A percentile compares a stretch with the other conserved stretches of the same genome.
Conservation (phyloP, 2,329 filamentous ascomycete genomes). For the Exophiala viscosa region DNA sequence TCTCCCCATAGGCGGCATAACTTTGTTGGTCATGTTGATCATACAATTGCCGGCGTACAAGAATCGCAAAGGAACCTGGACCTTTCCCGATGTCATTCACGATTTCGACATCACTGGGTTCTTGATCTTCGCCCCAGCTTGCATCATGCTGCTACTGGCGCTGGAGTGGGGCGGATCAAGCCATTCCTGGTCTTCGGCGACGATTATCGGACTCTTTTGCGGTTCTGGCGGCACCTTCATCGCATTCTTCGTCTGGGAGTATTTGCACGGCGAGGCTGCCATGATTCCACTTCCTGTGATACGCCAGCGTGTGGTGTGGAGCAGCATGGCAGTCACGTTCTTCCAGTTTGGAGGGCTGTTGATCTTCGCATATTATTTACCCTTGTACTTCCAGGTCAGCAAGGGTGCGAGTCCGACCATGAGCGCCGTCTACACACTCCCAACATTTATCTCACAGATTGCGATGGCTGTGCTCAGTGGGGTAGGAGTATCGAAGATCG, state of each 20-base stretch:
- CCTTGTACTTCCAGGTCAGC: constrained; percentile 46
- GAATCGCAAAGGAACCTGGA: constrained; percentile 11
- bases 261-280: constrained; percentile 20
- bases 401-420: constrained; percentile 32
- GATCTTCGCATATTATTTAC: constrained; percentile 35
- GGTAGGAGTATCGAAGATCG: constrained; percentile 26
- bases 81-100: constrained; percentile 14
- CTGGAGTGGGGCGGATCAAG: constrained; percentile 29
- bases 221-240: constrained; percentile 29
- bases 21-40: constrained; percentile 37
- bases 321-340: constrained; percentile 26
- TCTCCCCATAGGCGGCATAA: constrained; percentile 38
- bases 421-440: constrained; percentile 26
- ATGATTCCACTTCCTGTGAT: constrained; percentile 28
- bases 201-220: constrained; percentile 30
- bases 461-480: constrained; percentile 18
- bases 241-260: constrained; percentile 32
- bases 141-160: constrained; percentile 29
- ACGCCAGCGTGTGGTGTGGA: constrained; percentile 13
- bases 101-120: constrained; percentile 29
- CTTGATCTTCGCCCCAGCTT: constrained; percentile 25
- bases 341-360: constrained; percentile 31
- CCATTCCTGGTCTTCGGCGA: constrained; percentile 26
- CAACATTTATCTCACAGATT: constrained; percentile 24
- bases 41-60: constrained; percentile 32